Percentiles rank a stretch among this genome's conserved stretches.
Conservation (phyloP, 2,329 filamentous ascomycete genomes). For the Hymenoscyphus albidus region DNA sequence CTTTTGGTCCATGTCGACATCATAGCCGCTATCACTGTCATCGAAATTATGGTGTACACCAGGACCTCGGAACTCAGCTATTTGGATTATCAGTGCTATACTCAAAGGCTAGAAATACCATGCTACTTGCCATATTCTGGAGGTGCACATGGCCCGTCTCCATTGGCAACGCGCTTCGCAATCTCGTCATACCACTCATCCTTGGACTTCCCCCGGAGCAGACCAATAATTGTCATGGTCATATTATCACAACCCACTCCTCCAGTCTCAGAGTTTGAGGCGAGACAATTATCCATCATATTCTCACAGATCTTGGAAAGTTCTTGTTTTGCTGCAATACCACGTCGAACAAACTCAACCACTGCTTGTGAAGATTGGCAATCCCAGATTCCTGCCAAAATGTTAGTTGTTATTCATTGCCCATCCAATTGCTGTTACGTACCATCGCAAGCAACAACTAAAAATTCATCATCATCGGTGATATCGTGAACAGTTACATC, state of each 20-base stretch:
- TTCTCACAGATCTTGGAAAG: slow-evolving; percentile 96
- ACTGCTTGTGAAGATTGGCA: slow-evolving; percentile 98
- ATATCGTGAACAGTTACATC: slow-evolving; percentile 91
- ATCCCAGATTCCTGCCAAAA: slow-evolving; percentile 85
- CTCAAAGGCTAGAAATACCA: slow-evolving; percentile 13
- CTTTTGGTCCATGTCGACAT: slow-evolving; percentile 67
- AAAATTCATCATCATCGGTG: slow-evolving; percentile 89
- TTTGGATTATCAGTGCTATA: slow-evolving; percentile 30
- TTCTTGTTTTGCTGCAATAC: slow-evolving; percentile 94
- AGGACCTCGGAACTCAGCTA: slow-evolving; percentile 82
- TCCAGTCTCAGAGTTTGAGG: slow-evolving; percentile 95
- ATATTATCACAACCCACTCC: slow-evolving; percentile 99
- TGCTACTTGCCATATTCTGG: slow-evolving; percentile 85
- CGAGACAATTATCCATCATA: slow-evolving; percentile 99
- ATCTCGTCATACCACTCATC: slow-evolving; percentile 99
- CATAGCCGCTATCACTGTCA: slow-evolving; percentile 73
- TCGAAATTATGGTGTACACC: slow-evolving; percentile 80
- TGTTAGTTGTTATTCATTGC: slow-evolving; percentile 20
- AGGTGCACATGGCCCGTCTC: slow-evolving; percentile 96
- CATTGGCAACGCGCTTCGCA: slow-evolving; percentile 87
- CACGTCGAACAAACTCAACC: slow-evolving; percentile 91
- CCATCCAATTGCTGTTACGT: slow-evolving; percentile 37
- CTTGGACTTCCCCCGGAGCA: slow-evolving; percentile 87
- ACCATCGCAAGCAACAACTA: slow-evolving; percentile 92
- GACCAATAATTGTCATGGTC: slow-evolving; percentile 90